phyloP scores from a whole-genome alignment of 176 grass and related monocot species.

The Oryza meyeriana region DNA sequence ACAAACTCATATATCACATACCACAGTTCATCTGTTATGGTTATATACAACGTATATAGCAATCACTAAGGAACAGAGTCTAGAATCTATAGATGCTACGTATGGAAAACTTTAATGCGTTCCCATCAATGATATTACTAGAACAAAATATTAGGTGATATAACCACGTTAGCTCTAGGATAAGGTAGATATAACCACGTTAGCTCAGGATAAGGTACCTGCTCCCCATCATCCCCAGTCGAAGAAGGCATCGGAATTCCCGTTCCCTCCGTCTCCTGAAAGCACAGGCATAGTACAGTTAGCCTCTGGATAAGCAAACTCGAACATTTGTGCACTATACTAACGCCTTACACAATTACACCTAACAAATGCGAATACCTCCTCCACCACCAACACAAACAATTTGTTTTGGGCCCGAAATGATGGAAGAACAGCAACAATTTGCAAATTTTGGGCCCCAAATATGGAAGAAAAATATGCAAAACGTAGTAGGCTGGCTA shows the following conservation, averaged over 20 bases:
- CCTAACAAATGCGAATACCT: neutral
- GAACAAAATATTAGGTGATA: conserved; percentile 11
- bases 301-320: neutral
- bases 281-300: neutral
- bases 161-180: neutral
- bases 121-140: neutral
- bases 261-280: conserved; percentile 31
- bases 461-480: neutral
- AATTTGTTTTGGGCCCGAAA: neutral
- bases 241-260: conserved; percentile 51
- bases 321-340: neutral
- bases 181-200: neutral
- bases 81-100: neutral
- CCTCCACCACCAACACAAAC: neutral
- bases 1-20: neutral
- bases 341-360: neutral
- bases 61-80: neutral
- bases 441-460: neutral
- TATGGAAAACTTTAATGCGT: neutral
- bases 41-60: neutral
- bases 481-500: neutral
- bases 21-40: neutral
- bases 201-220: conserved; percentile 40
- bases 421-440: neutral
- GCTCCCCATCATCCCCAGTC: conserved; percentile 50